phyloP scores from a whole-genome alignment of 176 grass and related monocot species.

The Zizania latifolia region DNA sequence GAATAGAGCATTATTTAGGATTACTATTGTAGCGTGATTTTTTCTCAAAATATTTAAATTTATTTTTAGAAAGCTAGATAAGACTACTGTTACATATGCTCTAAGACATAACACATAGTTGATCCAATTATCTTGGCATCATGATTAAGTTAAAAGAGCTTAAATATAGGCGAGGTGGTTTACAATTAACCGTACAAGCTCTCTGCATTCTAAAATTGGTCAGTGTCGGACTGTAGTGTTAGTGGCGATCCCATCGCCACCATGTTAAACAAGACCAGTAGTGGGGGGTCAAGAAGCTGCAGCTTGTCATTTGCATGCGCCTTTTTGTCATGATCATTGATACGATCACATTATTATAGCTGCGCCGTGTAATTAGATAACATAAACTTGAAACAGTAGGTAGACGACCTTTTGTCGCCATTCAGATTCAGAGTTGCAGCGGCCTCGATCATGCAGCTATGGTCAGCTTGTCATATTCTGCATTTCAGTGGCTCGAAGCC shows the following conservation, averaged over 20 bases:
- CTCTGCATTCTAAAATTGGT: not conserved
- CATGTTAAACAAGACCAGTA: not conserved
- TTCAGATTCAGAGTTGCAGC: slow-evolving; percentile 7
- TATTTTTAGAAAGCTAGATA: too few relatives aligned
- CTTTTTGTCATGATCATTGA: slow-evolving; percentile 10
- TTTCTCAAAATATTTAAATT: too few relatives aligned
- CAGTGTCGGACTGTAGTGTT: not conserved
- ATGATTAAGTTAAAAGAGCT: not conserved
- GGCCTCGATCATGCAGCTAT: slow-evolving; percentile 8
- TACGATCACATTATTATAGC: not conserved
- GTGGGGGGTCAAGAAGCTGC: slow-evolving; percentile 1
- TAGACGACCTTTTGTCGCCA: slow-evolving; percentile 6
- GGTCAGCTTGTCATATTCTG: slow-evolving; percentile 21
- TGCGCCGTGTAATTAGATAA: not conserved
- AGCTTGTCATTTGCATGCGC: not conserved
- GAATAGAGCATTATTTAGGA: too few relatives aligned
- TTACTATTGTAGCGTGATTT: too few relatives aligned
- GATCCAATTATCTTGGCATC: not conserved
- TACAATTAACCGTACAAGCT: not conserved
- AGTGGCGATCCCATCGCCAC: not conserved
- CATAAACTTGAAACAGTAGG: slow-evolving; percentile 4
- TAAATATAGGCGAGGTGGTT: not conserved
- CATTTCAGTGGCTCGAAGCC: not conserved
- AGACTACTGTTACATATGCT: too few relatives aligned
- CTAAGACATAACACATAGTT: not conserved